These are phyloP conservation scores for Ceratocystis alfenasii DNA, from an alignment of 2,329 filamentous ascomycete species.

Conservation along the genomic window DNA sequence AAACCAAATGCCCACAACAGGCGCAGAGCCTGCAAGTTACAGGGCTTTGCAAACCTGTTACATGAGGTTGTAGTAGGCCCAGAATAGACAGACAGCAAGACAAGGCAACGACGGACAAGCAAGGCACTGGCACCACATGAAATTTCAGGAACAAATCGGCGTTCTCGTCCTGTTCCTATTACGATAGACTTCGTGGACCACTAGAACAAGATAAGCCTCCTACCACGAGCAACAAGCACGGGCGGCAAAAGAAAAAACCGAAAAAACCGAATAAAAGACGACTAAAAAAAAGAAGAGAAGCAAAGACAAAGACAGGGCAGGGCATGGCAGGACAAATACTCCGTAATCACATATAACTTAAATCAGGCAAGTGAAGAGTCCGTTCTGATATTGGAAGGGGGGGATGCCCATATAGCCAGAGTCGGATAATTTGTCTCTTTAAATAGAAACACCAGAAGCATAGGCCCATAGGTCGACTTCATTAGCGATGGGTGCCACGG, in stretches of 20 bases:
- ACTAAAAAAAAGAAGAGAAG: background rate
- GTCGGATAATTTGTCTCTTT: background rate
- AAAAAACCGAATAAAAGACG: background rate
- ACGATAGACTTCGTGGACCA: background rate
- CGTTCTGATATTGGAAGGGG: background rate
- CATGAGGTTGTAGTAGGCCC: background rate
- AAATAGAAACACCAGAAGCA: conserved; percentile 9
- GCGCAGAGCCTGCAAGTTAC: background rate
- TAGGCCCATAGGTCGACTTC: background rate
- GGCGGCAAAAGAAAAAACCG: background rate
- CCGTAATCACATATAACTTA: background rate
- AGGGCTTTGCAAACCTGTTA: background rate
- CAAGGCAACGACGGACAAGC: background rate
- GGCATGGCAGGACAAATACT: background rate
- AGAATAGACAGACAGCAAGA: too few relatives aligned
- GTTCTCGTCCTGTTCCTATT: background rate
- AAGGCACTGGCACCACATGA: background rate
- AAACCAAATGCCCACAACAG: too few relatives aligned
- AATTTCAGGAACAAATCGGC: background rate
- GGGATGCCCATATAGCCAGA: too few relatives aligned
- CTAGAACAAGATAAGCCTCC: background rate
- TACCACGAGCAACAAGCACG: background rate
- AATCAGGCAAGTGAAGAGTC: too few relatives aligned
- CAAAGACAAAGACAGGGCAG: background rate
- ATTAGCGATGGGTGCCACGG: too few relatives aligned